Evolutionary conservation across 495 filamentous ascomycete genomes (phyloP).

Genomic region (Aspergillus homomorphus): DNA sequence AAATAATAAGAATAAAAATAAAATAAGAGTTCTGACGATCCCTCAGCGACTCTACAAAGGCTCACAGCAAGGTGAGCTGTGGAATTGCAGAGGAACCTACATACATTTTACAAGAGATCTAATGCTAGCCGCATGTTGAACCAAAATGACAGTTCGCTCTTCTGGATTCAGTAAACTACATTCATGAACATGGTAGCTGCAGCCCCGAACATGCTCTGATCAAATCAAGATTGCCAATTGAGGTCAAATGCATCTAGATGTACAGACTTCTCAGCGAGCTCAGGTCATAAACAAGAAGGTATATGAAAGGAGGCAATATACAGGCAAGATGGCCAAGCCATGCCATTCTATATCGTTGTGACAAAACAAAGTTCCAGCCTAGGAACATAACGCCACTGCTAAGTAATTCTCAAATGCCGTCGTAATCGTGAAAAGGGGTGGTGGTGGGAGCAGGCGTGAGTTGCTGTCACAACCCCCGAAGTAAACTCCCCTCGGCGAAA

Average conservation of each 20-base stretch:
- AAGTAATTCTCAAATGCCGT: not conserved
- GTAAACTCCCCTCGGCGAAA: constrained; percentile 56
- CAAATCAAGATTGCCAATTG: not conserved
- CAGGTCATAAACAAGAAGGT: not conserved
- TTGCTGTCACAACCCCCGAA: constrained; percentile 30
- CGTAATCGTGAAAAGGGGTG: not conserved
- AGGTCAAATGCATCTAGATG: not conserved
- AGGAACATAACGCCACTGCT: not conserved
- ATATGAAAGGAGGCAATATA: not conserved
- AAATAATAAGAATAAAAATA: too few species aligned
- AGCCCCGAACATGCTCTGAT: too few species aligned
- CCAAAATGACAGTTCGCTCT: too few species aligned
- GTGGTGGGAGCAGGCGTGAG: not conserved
- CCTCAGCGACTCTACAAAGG: too few species aligned
- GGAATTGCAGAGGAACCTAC: too few species aligned
- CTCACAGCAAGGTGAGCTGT: too few species aligned
- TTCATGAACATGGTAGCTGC: not conserved
- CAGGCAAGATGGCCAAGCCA: not conserved
- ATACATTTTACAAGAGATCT: too few species aligned
- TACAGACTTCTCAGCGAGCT: not conserved
- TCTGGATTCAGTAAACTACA: not conserved
- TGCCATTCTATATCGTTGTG: not conserved
- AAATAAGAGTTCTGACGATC: too few species aligned
- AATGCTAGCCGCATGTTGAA: too few species aligned
- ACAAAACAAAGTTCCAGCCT: not conserved